Conservation (phyloP, 1,284 basidiomycete species). For the Puccinia triticina region DNA sequence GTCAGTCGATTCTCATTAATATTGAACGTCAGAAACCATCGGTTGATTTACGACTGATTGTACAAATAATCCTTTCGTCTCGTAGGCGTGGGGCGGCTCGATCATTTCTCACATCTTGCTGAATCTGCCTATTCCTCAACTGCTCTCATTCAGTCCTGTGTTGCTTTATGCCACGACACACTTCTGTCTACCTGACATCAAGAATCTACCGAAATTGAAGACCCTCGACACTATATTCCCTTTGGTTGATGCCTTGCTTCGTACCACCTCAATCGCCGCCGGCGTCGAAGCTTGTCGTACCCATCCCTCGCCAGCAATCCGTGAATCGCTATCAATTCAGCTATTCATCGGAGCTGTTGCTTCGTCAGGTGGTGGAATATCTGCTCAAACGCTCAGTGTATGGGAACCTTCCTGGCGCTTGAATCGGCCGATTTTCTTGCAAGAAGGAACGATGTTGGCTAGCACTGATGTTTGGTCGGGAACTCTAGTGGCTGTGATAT, state of each 20-base stretch:
- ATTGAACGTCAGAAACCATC: neutral
- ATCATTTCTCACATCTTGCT: conserved; percentile 28
- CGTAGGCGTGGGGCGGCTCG: conserved; percentile 47
- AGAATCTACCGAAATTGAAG: neutral
- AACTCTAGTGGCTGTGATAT: conserved; percentile 17
- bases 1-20: conserved; percentile 5
- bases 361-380: conserved; percentile 22
- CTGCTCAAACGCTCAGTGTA: conserved; percentile 37
- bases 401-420: conserved; percentile 36
- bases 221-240: conserved; percentile 23
- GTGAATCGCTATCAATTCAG: conserved; percentile 26
- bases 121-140: conserved; percentile 33
- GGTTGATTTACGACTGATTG: neutral
- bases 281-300: conserved; percentile 19
- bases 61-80: neutral
- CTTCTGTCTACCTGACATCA: neutral
- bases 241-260: conserved; percentile 34
- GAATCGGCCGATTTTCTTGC: conserved; percentile 19
- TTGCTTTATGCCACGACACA: conserved; percentile 29
- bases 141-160: conserved; percentile 29
- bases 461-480: conserved; percentile 46
- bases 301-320: conserved; percentile 11
- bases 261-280: conserved; percentile 33
- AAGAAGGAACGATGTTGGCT: conserved; percentile 12
- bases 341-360: conserved; percentile 43